These are phyloP conservation scores for Umbelopsis sp. DNA, from an alignment of 192 early-diverging fungal species.

Conservation along the genomic window DNA sequence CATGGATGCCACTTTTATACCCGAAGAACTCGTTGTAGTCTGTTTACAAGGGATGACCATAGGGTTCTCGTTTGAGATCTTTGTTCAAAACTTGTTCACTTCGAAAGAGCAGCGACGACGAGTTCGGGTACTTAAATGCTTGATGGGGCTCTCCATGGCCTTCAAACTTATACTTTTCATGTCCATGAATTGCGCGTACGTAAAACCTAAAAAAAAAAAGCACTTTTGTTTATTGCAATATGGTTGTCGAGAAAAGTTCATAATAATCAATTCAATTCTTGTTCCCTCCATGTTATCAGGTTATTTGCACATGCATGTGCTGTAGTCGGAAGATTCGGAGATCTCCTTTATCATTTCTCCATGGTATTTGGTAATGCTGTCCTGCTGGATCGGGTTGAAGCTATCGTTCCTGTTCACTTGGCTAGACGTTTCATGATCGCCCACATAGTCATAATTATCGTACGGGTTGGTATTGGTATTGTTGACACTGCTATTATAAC, in stretches of 20 bases:
- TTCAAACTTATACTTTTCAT: slow-evolving; percentile 28
- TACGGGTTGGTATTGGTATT: slow-evolving; percentile 20
- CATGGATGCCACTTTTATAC: slow-evolving; percentile 16
- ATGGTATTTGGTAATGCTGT: slow-evolving; percentile 29
- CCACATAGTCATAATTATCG: not conserved
- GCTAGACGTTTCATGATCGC: not conserved
- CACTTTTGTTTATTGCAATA: too few relatives aligned
- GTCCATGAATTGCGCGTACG: slow-evolving; percentile 27
- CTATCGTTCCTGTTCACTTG: slow-evolving; percentile 26
- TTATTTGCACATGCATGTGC: slow-evolving; percentile 5
- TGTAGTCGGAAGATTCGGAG: slow-evolving; percentile 27
- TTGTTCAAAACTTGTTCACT: not conserved
- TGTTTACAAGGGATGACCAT: slow-evolving; percentile 3
- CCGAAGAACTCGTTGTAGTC: slow-evolving; percentile 7
- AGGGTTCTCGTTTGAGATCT: slow-evolving; percentile 15
- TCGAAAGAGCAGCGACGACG: slow-evolving; percentile 11
- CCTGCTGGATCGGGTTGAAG: slow-evolving; percentile 21
- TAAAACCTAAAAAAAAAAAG: not conserved
- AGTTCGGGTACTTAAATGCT: slow-evolving; percentile 21
- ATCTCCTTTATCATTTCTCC: slow-evolving; percentile 31
- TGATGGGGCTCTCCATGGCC: slow-evolving; percentile 26
- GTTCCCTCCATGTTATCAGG: slow-evolving; percentile 4
- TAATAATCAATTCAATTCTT: not conserved
- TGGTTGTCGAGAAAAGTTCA: too few relatives aligned
- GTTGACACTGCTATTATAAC: slow-evolving; percentile 21